phyloP scores from a whole-genome alignment of 148 eudicot species.

The Fagopyrum tataricum region DNA sequence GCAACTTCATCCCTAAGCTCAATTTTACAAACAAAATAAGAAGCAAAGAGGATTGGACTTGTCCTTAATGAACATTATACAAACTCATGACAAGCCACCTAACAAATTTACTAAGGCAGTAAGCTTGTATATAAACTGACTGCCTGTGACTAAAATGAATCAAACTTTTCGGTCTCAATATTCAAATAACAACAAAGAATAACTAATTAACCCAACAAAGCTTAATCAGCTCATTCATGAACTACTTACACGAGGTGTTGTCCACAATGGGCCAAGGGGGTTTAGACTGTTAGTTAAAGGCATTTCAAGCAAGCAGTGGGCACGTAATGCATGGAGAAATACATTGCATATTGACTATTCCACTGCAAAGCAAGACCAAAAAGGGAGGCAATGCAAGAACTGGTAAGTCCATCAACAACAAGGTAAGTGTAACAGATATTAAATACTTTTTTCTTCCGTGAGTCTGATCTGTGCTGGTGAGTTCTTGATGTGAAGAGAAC shows the following conservation, averaged over 20 bases:
- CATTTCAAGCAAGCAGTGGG: not conserved
- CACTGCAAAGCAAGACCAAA: not conserved
- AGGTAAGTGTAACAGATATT: not conserved
- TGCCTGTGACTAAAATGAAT: not conserved
- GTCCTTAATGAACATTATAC: not conserved
- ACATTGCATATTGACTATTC: not conserved
- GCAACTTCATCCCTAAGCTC: not conserved
- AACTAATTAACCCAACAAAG: not conserved
- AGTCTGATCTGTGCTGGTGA: conserved; percentile 28
- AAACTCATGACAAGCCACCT: not conserved
- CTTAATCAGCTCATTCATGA: conserved; percentile 1
- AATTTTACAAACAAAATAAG: not conserved
- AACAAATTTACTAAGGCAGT: not conserved
- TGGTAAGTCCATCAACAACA: not conserved
- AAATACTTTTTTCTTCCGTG: conserved; percentile 30
- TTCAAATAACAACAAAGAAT: not conserved
- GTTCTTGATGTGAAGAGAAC: conserved; percentile 41
- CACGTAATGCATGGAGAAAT: not conserved
- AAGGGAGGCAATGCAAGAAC: not conserved
- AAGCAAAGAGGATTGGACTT: not conserved
- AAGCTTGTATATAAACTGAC: not conserved
- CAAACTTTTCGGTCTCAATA: not conserved
- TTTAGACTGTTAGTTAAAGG: not conserved
- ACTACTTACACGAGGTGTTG: not conserved
- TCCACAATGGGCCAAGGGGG: not conserved